Conservation (phyloP, 2,329 filamentous ascomycete species). For the Lasiodiplodia sp. region DNA sequence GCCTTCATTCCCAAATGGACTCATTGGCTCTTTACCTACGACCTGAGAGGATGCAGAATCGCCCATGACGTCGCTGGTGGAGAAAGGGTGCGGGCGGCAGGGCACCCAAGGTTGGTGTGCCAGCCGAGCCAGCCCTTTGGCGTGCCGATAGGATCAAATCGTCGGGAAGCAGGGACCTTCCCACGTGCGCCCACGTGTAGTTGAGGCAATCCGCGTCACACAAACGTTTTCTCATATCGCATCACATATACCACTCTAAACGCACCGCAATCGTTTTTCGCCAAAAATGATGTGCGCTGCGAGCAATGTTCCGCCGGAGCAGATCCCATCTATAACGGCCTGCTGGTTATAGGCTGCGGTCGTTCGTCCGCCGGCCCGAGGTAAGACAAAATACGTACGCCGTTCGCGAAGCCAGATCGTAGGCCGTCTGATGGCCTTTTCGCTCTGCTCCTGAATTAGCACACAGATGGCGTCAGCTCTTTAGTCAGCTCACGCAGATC, state of each 20-base stretch:
- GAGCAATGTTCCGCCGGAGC: slow-evolving; percentile 6
- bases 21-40: neutral
- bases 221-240: slow-evolving; percentile 3
- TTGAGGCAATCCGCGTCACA: slow-evolving; percentile 20
- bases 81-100: neutral
- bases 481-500: slow-evolving; percentile 9
- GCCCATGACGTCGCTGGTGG: neutral
- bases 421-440: neutral
- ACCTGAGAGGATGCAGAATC: neutral
- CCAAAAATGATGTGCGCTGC: neutral
- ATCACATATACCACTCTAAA: slow-evolving; percentile 21
- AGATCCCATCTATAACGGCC: neutral
- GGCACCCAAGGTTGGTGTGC: neutral
- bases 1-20: neutral
- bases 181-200: slow-evolving; percentile 24
- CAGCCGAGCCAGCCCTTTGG: slow-evolving; percentile 6
- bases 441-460: slow-evolving; percentile 1
- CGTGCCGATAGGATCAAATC: neutral
- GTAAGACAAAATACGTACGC: neutral
- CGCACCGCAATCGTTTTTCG: slow-evolving; percentile 3
- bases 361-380: neutral
- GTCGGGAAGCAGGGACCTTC: slow-evolving; percentile 22
- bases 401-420: neutral
- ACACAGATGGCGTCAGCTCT: slow-evolving; percentile 2
- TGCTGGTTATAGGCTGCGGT: neutral